These are phyloP conservation scores for Yamadazyma kanchanaburiensis DNA, from an alignment of 1,139 yeast genomes.

Conservation along the genomic window DNA sequence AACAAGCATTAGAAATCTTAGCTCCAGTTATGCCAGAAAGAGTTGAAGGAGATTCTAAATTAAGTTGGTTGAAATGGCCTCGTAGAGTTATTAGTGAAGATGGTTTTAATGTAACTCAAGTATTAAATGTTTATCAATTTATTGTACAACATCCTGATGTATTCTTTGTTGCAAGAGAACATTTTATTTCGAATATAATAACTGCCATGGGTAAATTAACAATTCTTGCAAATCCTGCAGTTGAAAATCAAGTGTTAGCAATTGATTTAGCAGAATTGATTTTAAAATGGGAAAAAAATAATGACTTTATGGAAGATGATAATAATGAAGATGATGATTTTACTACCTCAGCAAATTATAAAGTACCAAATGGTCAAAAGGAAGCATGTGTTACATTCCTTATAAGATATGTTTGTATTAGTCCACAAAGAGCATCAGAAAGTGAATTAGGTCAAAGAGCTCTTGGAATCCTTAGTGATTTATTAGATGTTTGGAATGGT, in stretches of 20 bases:
- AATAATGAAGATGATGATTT: conserved; percentile 24
- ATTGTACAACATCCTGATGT: conserved; percentile 82
- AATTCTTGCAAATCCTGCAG: conserved; percentile 71
- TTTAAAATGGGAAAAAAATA: conserved; percentile 70
- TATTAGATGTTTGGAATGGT: conserved; percentile 80
- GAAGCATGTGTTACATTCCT: conserved; percentile 92
- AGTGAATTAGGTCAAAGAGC: conserved; percentile 82
- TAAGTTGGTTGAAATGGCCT: conserved; percentile 93
- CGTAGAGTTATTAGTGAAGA: conserved; percentile 90
- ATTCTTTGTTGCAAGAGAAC: conserved; percentile 84
- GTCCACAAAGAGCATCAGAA: conserved; percentile 83
- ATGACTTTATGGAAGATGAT: conserved; percentile 8
- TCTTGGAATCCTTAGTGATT: conserved; percentile 66
- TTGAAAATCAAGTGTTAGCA: conserved; percentile 81
- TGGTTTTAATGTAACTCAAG: conserved; percentile 78
- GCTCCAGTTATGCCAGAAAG: conserved; percentile 87
- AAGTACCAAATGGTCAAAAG: conserved; percentile 74
- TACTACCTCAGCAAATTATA: conserved; percentile 43
- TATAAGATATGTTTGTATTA: conserved; percentile 82
- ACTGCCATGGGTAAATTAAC: conserved; percentile 95
- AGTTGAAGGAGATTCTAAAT: conserved; percentile 56
- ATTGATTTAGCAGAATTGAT: conserved; percentile 86
- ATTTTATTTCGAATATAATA: conserved; percentile 82
- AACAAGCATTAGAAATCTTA: conserved; percentile 81
- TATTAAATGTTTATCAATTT: conserved; percentile 84